Conservation (phyloP, 73 alveolate genomes). For the Urostyla sp. region DNA sequence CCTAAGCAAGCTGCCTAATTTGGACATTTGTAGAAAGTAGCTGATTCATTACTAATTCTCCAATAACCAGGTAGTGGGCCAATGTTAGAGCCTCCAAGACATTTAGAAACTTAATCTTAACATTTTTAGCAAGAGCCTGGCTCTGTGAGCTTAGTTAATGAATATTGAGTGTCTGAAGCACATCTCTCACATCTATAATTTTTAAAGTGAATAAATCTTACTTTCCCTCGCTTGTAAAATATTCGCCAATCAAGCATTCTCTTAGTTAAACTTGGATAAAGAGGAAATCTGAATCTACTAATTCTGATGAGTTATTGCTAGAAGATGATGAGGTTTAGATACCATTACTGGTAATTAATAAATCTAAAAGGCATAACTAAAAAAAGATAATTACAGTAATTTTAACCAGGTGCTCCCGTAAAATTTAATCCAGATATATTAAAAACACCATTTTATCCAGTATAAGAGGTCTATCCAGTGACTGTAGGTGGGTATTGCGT, state of each 20-base stretch:
- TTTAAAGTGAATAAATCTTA: neutral
- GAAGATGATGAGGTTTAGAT: no score
- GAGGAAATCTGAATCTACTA: no score
- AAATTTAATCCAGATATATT: neutral
- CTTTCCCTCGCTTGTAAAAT: conserved; percentile 13
- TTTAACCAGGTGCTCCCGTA: conserved; percentile 54
- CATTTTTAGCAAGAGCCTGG: conserved; percentile 26
- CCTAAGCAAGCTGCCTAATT: conserved; percentile 51
- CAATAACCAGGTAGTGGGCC: conserved; percentile 69
- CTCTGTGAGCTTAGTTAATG: neutral
- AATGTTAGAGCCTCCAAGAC: conserved; percentile 51
- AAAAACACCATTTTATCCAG: conserved; percentile 21
- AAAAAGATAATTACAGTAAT: no score
- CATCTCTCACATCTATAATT: neutral
- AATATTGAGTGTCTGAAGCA: neutral
- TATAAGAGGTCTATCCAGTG: conserved; percentile 2
- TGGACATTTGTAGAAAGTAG: conserved; percentile 28
- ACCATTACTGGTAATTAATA: no score
- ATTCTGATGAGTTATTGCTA: no score
- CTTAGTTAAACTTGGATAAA: neutral
- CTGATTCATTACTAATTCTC: conserved; percentile 32
- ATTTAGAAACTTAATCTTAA: conserved; percentile 19
- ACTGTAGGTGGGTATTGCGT: conserved; percentile 26
- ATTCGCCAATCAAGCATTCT: neutral
- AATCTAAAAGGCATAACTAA: no score